Evolutionary conservation across 2,329 filamentous ascomycete genomes (phyloP), one percentile per base, ranked within the genome.

Genomic region (Diaporthe sp.): DNA sequence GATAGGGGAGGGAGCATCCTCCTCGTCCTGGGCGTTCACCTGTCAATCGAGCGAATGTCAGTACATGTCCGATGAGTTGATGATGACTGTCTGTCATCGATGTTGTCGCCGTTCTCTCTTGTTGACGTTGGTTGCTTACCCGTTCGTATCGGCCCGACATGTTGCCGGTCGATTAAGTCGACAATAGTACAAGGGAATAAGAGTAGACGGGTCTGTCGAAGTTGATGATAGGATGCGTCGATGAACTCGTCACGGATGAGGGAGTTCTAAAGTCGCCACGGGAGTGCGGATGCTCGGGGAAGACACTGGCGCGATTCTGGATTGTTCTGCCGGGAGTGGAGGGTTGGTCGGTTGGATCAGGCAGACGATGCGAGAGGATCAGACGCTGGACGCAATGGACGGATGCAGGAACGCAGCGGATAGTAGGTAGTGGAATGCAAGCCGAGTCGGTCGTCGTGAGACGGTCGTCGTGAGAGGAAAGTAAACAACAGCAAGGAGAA

Each of bases 21-120:
- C 89, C 75, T 90, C 88, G 79, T 92, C 90, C 77, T 89, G 89
- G 81, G 86, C 88, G 80, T 90, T 90, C 71, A 93, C 87, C 90
- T 92, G 80, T 74, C 61, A 46, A 67, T 34, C 53, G 51, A 28
- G n/a, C 42, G 9, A 13, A 10, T 65, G 73, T 76, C n/a, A 76
- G 73, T 57, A 12, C n/a, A 55, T 4, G 31, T 55, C 31, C 15
- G 7, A 31, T 25, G 22, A 12, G 12, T 15, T 34, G 4, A 37
- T 44, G 39, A 46, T 22, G 25, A 53, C 5, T 42, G 51, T 17
- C 19, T 39, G 46, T 58, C 3, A 37, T 25, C 22, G 28, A 8
- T 3, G 55, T 22, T 22, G 37, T 46, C 44, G n/a, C 42, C 13
- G 49, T 46, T 8, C 51, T 60, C 44, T 19, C 13, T n/a, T 12